Evolutionary conservation across 306 rosid genomes (phyloP).

Genomic region (Albizia julibrissin): DNA sequence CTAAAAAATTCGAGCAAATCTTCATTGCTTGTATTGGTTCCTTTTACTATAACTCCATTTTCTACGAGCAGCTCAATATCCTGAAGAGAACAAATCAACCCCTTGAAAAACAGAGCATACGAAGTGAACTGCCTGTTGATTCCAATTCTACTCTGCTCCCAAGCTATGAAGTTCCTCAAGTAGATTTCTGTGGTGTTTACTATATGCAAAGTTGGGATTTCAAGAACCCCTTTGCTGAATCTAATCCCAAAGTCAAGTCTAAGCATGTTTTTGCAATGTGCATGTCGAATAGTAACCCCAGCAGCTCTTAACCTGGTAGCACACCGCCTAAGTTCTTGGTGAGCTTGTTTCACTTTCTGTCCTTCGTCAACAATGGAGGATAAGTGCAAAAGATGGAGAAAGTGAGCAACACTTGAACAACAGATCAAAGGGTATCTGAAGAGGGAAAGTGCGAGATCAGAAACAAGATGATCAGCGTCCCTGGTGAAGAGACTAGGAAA

Average conservation of each 20-base stretch:
- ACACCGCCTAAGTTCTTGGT: conserved; percentile 36
- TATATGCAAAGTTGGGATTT: conserved; percentile 28
- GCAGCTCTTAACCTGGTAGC: conserved; percentile 38
- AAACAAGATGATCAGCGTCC: conserved; percentile 20
- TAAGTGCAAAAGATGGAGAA: conserved; percentile 44
- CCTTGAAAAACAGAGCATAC: conserved; percentile 39
- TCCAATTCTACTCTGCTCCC: conserved; percentile 42
- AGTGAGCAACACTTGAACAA: conserved; percentile 27
- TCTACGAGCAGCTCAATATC: conserved; percentile 32
- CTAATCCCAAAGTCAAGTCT: conserved; percentile 28
- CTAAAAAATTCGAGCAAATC: conserved; percentile 24
- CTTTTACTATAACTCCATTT: conserved; percentile 26
- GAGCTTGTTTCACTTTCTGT: conserved; percentile 32
- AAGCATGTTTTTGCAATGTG: neutral
- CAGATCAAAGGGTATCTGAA: conserved; percentile 33
- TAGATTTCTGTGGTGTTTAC: conserved; percentile 31
- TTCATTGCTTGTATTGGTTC: conserved; percentile 6
- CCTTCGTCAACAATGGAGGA: conserved; percentile 31
- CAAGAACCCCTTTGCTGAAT: conserved; percentile 29
- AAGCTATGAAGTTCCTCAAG: conserved; percentile 41
- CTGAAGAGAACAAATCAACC: conserved; percentile 32
- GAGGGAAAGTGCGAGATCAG: conserved; percentile 32
- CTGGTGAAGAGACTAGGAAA: neutral
- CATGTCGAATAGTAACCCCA: conserved; percentile 28
- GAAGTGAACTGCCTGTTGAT: conserved; percentile 35